phyloP scores from a whole-genome alignment of 495 filamentous ascomycete genomes.

The Aspergillus sparsus region DNA sequence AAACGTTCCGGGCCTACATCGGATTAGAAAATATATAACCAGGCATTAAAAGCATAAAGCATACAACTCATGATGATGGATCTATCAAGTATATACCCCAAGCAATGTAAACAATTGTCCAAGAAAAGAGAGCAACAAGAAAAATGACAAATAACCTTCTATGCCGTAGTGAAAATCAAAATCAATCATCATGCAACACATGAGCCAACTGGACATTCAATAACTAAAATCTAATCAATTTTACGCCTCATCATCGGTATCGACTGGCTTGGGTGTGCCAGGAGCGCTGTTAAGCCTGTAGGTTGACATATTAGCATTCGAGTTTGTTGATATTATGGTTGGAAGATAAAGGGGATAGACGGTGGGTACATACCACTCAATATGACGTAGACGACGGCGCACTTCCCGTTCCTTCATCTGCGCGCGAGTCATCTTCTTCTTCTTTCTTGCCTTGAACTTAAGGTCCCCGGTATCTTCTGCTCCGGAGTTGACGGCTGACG shows the following conservation, averaged over 20 bases:
- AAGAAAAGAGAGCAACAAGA: background rate
- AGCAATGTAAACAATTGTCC: no score
- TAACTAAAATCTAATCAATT: slow-evolving; percentile 11
- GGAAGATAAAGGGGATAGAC: background rate
- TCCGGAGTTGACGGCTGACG: slow-evolving; percentile 79
- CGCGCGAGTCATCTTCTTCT: slow-evolving; percentile 98
- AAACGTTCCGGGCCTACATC: no score
- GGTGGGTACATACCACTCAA: slow-evolving; percentile 68
- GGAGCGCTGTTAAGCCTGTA: slow-evolving; percentile 55
- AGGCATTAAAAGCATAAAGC: no score
- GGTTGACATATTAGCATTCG: slow-evolving; percentile 28
- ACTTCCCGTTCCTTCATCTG: slow-evolving; percentile 93
- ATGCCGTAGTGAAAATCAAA: no score
- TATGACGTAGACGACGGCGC: slow-evolving; percentile 83
- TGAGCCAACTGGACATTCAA: slow-evolving; percentile 2
- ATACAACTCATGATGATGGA: no score
- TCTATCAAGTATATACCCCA: no score
- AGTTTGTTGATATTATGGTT: background rate
- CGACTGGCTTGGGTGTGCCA: slow-evolving; percentile 74
- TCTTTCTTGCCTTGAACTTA: slow-evolving; percentile 93
- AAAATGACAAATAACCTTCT: background rate
- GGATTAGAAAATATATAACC: background rate
- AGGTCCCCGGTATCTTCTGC: slow-evolving; percentile 78
- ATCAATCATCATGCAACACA: slow-evolving; percentile 13
- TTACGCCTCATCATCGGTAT: slow-evolving; percentile 74